Conservation (phyloP, 768 basidiomycete species). For the Ramaria sp. region DNA sequence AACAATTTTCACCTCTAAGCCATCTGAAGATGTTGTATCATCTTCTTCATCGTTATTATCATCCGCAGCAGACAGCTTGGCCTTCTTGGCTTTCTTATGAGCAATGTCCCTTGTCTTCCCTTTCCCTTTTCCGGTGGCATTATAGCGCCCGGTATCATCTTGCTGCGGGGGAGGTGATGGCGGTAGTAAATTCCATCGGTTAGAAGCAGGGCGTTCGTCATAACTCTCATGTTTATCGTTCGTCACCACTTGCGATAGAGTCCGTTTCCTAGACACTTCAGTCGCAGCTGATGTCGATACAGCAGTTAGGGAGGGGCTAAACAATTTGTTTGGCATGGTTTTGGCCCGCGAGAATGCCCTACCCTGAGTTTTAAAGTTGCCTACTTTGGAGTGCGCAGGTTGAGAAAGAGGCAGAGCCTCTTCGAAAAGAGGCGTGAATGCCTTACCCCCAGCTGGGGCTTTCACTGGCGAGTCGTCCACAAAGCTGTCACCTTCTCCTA, state of each 20-base stretch:
- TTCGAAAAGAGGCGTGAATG: conserved; percentile 61
- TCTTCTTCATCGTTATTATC: conserved; percentile 21
- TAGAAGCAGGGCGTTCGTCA: conserved; percentile 4
- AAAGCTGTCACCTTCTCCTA: conserved; percentile 32
- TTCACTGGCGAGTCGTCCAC: conserved; percentile 68
- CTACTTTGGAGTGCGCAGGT: conserved; percentile 12
- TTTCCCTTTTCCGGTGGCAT: conserved; percentile 25
- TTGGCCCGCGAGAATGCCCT: conserved; percentile 1
- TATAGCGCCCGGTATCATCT: conserved; percentile 16
- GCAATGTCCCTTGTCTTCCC: conserved; percentile 25
- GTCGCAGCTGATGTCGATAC: conserved; percentile 9
- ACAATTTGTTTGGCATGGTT: background rate
- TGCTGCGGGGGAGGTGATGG: conserved; percentile 52
- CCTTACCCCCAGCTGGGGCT: conserved; percentile 39
- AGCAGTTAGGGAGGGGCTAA: background rate
- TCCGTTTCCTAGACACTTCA: conserved; percentile 32
- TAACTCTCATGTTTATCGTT: conserved; percentile 12
- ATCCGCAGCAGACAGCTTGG: background rate
- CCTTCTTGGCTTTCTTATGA: conserved; percentile 10
- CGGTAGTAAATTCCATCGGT: conserved; percentile 33
- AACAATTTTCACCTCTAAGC: conserved; percentile 18
- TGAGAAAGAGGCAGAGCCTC: conserved; percentile 23
- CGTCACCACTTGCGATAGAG: conserved; percentile 25
- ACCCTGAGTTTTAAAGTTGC: background rate
- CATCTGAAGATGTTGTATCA: conserved; percentile 18